A percentile compares a stretch with the other conserved stretches of the same genome.
phyloP scores from a whole-genome alignment of 2,329 filamentous ascomycete species.

The Talaromyces sp. region DNA sequence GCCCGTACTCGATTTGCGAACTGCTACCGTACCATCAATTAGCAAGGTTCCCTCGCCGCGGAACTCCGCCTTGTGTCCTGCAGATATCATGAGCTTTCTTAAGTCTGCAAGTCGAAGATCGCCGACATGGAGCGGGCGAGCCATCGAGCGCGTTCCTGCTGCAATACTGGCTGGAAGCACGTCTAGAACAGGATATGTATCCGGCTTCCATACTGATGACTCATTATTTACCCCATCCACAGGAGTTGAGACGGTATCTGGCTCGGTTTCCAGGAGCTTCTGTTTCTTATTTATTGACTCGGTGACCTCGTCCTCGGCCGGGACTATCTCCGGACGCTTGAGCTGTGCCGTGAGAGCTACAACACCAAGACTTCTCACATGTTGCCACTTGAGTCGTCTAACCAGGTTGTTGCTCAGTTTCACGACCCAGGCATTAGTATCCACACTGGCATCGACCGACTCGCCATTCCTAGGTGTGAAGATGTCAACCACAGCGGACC shows the following conservation, averaged over 20 bases:
- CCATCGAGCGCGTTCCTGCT: conserved; percentile 67
- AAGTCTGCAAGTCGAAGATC: conserved; percentile 86
- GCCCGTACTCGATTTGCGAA: conserved; percentile 81
- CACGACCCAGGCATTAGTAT: conserved; percentile 95
- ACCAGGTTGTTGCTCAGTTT: conserved; percentile 81
- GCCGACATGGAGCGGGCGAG: conserved; percentile 88
- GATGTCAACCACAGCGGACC: conserved; percentile 44
- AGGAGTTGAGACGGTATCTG: conserved; percentile 26
- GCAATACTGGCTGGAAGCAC: conserved; percentile 57
- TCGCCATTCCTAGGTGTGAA: conserved; percentile 74
- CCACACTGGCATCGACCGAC: conserved; percentile 82
- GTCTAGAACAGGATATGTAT: conserved; percentile 51
- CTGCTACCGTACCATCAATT: conserved; percentile 80
- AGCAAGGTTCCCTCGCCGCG: conserved; percentile 86
- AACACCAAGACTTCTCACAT: conserved; percentile 80
- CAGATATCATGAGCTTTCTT: conserved; percentile 71
- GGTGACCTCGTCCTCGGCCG: conserved; percentile 33
- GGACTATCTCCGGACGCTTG: conserved; percentile 43
- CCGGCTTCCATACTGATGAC: conserved; percentile 26
- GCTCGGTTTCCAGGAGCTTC: conserved; percentile 46
- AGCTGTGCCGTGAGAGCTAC: conserved; percentile 82
- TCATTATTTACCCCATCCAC: conserved; percentile 20
- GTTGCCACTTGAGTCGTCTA: conserved; percentile 88
- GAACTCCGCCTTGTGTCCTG: conserved; percentile 86
- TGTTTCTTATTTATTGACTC: conserved; percentile 48